Evolutionary conservation across 441 rosid species (phyloP).

Genomic region (Sinapis alba): DNA sequence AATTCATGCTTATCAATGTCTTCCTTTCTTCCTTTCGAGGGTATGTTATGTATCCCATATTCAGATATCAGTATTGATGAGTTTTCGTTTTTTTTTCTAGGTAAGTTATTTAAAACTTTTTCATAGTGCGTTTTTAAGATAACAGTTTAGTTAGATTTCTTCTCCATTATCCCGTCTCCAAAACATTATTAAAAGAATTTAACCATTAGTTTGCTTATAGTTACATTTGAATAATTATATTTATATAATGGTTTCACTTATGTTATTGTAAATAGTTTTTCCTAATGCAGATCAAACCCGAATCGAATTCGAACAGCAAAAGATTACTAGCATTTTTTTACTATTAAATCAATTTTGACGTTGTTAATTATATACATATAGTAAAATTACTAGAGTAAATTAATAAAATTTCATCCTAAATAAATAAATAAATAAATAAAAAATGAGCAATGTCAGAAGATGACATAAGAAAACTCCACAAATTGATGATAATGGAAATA

Average conservation of each 20-base stretch:
- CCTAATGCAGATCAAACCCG: too few relatives aligned
- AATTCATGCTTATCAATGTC: neutral
- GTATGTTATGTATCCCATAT: neutral
- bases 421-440: neutral
- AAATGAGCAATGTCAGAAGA: conserved; percentile 28
- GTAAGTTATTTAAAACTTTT: too few relatives aligned
- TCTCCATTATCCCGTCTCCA: neutral
- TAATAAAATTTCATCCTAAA: neutral
- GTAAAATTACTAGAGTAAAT: neutral
- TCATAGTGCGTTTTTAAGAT: neutral
- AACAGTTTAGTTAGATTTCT: neutral
- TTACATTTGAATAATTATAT: neutral
- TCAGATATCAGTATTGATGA: neutral
- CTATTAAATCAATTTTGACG: too few relatives aligned
- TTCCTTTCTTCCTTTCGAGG: neutral
- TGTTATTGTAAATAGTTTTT: too few relatives aligned
- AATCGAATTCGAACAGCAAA: too few relatives aligned
- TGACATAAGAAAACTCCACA: conserved; percentile 35
- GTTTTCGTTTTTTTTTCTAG: neutral
- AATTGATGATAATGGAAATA: conserved; percentile 31
- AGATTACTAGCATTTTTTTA: too few relatives aligned
- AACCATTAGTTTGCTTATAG: neutral
- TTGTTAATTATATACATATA: neutral
- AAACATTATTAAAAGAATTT: too few relatives aligned
- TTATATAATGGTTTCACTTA: too few relatives aligned